Base-by-base conservation (phyloP, 2,329 filamentous ascomycete genomes). In the Pestalotiopsis sp. region DNA sequence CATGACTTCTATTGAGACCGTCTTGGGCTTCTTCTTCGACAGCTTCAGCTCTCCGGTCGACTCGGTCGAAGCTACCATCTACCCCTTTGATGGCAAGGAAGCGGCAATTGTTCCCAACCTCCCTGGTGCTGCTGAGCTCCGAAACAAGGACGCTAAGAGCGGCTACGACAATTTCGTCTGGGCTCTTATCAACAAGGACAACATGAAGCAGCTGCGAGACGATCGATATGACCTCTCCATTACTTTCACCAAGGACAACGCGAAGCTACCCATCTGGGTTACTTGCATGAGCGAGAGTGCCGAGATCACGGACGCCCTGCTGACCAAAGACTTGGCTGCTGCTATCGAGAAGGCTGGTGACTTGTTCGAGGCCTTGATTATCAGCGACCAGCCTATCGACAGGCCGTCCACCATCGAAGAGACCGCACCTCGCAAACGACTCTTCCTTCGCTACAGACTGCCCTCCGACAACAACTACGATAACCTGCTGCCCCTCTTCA, bases 281-380 rank as follows among this genome's bases (percentile, higher is more conserved):
- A 97, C 94, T 13, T 90, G 98, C 77, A 98, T 99, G 96, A 97
- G 91, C 78, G 96, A 99, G 86, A 97, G 91, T 81, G 94, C 95
- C 69, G 96, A 98, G 83, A 91, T 99, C 75, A 98, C 95, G 13
- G 93, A 98, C 61, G 85, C 90, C 6, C 84, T 99, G 73, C 87
- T 99, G 65, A 97, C 94, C 4, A 87, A 92, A n/a, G 95, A 98
- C 75, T 87, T 99, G 49, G 88, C 94, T 80, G 89, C 92, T 76
- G 94, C 93, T 17, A 86, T 97, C 72, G 88, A 92, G 76, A 83
- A 91, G 66, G 94, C 94, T 4, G 95, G 95, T 38, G 92, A 95
- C 70, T 81, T 89, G 63, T 90, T 97, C 72, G 94, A 98, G 80
- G 95, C 95, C 75, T 82, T 99, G 70, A 92, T 99, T 76, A 85